Percentiles rank a stretch among this genome's conserved stretches.
These are phyloP conservation scores for Quercus robur DNA, from an alignment of 306 rosid genomes.

Conservation along the genomic window DNA sequence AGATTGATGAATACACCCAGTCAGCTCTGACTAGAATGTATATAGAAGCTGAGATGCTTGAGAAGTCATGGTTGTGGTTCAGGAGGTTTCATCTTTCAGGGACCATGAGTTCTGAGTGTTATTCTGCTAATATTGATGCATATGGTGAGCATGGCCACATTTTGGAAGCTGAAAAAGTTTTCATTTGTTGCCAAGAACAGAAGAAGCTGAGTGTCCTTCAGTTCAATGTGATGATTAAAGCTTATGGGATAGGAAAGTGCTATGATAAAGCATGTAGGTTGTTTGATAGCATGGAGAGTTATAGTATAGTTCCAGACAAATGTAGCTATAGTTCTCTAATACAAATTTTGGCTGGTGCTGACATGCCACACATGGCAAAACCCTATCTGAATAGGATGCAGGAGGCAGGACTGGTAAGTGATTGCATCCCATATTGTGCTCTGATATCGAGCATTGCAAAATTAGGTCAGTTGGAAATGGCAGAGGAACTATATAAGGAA, in stretches of 20 bases:
- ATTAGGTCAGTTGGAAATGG: slow-evolving; percentile 61
- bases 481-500: slow-evolving; percentile 51
- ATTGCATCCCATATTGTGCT: slow-evolving; percentile 62
- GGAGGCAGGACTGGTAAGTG: slow-evolving; percentile 62
- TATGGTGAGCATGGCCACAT: slow-evolving; percentile 64
- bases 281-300: slow-evolving; percentile 60
- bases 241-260: slow-evolving; percentile 66
- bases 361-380: slow-evolving; percentile 59
- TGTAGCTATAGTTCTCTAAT: slow-evolving; percentile 70
- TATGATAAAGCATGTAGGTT: slow-evolving; percentile 51
- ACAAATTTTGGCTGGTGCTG: slow-evolving; percentile 64
- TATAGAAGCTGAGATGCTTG: slow-evolving; percentile 55
- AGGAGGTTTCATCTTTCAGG: slow-evolving; percentile 58
- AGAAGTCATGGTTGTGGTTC: slow-evolving; percentile 78
- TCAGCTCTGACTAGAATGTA: slow-evolving; percentile 79
- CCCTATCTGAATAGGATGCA: slow-evolving; percentile 67
- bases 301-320: slow-evolving; percentile 54
- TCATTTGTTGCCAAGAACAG: slow-evolving; percentile 58
- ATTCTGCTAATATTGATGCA: slow-evolving; percentile 78
- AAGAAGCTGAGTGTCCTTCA: slow-evolving; percentile 58
- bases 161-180: slow-evolving; percentile 74
- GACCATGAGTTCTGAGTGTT: slow-evolving; percentile 61
- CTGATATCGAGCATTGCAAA: slow-evolving; percentile 69
- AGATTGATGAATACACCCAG: slow-evolving; percentile 77
- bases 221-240: slow-evolving; percentile 91